Evolutionary conservation across 352 stramenopile species (phyloP).

Genomic region (Pythium rhizo-oryzae): DNA sequence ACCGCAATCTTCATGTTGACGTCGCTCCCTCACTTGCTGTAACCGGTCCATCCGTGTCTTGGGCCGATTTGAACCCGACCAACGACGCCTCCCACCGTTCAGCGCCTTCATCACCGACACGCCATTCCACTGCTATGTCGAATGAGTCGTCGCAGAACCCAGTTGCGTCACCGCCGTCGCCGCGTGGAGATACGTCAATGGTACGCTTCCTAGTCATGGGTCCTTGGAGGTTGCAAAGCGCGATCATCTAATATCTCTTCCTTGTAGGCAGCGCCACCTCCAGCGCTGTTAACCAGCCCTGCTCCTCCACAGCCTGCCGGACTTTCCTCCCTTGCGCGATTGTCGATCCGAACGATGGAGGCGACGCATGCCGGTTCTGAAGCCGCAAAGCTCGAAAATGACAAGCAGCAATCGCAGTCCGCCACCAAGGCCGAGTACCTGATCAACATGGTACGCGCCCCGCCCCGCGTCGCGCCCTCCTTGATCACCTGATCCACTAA

Average conservation of each 20-base stretch:
- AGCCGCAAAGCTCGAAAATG: conserved; percentile 7
- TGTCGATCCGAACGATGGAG: conserved; percentile 25
- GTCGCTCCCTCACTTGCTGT: not conserved
- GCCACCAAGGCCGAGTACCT: conserved; percentile 33
- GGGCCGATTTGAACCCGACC: not conserved
- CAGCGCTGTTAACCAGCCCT: not conserved
- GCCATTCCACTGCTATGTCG: not conserved
- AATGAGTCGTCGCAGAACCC: not conserved
- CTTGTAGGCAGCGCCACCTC: not conserved
- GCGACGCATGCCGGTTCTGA: not conserved
- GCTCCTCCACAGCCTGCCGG: not conserved
- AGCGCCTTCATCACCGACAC: conserved; percentile 14
- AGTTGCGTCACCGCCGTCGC: conserved; percentile 2
- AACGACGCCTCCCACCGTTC: not conserved
- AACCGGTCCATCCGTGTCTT: conserved; percentile 4
- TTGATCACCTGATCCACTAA: not conserved
- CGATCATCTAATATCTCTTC: not conserved
- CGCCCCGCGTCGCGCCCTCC: not conserved
- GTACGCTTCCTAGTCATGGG: not conserved
- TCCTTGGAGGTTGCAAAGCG: not conserved
- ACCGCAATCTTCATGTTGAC: conserved; percentile 3
- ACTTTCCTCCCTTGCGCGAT: conserved; percentile 9
- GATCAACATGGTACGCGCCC: conserved; percentile 51
- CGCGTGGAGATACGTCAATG: conserved; percentile 4
- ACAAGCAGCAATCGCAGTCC: conserved; percentile 17